phyloP scores from a whole-genome alignment of 2,329 filamentous ascomycete species.

The Epichloe uncinata region DNA sequence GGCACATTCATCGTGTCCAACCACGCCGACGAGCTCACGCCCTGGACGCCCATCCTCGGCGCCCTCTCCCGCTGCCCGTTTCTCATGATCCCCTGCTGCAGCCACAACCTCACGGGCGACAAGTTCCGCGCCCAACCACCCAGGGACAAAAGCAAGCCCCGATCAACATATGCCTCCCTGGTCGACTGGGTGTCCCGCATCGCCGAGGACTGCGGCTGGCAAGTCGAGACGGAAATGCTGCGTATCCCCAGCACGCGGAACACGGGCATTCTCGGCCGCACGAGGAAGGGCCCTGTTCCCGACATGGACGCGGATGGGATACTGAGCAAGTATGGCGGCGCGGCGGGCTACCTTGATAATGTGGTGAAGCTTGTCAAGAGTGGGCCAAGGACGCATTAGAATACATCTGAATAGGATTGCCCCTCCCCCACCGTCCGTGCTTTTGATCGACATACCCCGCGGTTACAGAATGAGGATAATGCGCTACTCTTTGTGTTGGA shows the following conservation, averaged over 20 bases:
- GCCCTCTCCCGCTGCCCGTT: constrained; percentile 65
- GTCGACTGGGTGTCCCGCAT: constrained; percentile 65
- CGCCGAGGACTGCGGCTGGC: constrained; percentile 58
- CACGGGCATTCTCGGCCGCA: constrained; percentile 57
- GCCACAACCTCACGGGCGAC: constrained; percentile 68
- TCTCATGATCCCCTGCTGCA: constrained; percentile 91
- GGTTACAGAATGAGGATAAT: too few relatives aligned
- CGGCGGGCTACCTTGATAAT: constrained; percentile 43
- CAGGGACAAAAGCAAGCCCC: constrained; percentile 32
- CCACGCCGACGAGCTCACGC: constrained; percentile 89
- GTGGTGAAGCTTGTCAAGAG: constrained; percentile 47
- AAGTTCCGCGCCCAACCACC: constrained; percentile 54
- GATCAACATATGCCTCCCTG: constrained; percentile 71
- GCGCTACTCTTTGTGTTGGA: too few relatives aligned
- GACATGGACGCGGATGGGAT: constrained; percentile 27
- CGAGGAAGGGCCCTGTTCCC: background rate
- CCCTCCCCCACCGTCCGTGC: too few relatives aligned
- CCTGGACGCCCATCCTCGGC: constrained; percentile 87
- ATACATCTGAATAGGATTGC: background rate
- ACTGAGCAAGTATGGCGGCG: constrained; percentile 39
- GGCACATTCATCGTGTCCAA: constrained; percentile 92
- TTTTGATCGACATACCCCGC: too few relatives aligned
- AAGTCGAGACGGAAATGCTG: constrained; percentile 70
- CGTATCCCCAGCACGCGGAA: constrained; percentile 90
- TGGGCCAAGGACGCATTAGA: constrained; percentile 25